phyloP scores from a whole-genome alignment of 352 stramenopile genomes.

The Thraustochytrium sp. region DNA sequence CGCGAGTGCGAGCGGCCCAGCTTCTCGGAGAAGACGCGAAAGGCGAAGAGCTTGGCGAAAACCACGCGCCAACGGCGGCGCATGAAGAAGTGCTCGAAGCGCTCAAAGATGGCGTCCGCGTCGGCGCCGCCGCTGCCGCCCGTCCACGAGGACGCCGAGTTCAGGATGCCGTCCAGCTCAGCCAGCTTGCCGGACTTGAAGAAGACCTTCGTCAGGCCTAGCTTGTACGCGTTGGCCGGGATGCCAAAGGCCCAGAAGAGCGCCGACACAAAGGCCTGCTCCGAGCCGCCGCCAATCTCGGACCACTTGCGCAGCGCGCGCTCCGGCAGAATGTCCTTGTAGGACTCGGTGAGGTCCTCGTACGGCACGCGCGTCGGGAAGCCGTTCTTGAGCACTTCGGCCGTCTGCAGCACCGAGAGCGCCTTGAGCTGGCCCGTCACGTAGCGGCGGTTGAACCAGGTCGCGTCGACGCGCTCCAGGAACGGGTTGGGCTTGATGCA shows the following conservation, averaged over 20 bases:
- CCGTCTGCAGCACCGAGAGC: constrained; percentile 73
- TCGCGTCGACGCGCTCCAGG: not conserved
- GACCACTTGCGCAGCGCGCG: constrained; percentile 52
- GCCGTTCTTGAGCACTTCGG: constrained; percentile 74
- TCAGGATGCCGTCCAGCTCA: constrained; percentile 69
- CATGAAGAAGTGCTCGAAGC: constrained; percentile 49
- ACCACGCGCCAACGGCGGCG: constrained; percentile 65
- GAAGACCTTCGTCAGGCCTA: constrained; percentile 78
- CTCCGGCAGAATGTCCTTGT: constrained; percentile 64
- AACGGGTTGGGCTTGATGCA: constrained; percentile 45
- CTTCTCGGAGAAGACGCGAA: not conserved
- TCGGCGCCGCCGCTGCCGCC: not conserved
- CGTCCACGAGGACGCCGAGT: not conserved
- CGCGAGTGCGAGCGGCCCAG: not conserved
- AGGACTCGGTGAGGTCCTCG: constrained; percentile 62
- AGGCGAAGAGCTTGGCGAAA: constrained; percentile 60
- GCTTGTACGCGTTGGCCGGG: constrained; percentile 66
- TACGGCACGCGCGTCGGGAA: constrained; percentile 71
- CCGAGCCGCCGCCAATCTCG: constrained; percentile 64
- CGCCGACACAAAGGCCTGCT: constrained; percentile 65
- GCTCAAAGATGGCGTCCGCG: not conserved
- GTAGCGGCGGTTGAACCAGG: constrained; percentile 65
- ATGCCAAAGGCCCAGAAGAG: constrained; percentile 76
- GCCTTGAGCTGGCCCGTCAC: constrained; percentile 73
- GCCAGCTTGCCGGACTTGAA: constrained; percentile 84